Conservation (phyloP, 345 rosid genomes). For the Capsella bursapastoris region DNA sequence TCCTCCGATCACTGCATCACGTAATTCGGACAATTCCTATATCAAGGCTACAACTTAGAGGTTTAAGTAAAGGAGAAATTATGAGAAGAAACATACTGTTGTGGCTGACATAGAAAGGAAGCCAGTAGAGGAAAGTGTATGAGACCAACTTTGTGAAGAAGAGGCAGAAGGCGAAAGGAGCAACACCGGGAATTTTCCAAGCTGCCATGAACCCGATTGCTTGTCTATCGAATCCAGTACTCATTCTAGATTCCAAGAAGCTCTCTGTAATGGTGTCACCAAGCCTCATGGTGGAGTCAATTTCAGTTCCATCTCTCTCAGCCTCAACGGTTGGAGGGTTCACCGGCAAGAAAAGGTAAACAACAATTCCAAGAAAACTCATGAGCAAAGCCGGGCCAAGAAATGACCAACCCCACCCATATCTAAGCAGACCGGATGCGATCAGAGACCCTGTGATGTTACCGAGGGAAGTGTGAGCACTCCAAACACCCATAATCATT, state of each 20-base stretch:
- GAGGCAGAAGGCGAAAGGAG: conserved; percentile 92
- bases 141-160: conserved; percentile 95
- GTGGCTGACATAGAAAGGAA: conserved; percentile 93
- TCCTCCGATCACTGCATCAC: conserved; percentile 83
- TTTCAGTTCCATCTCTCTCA: conserved; percentile 63
- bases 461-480: conserved; percentile 94
- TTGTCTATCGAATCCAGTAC: conserved; percentile 46
- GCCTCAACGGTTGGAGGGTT: conserved; percentile 76
- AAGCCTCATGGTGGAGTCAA: conserved; percentile 55
- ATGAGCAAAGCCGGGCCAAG: conserved; percentile 79
- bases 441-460: conserved; percentile 85
- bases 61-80: not conserved
- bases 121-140: conserved; percentile 98
- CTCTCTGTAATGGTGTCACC: conserved; percentile 66
- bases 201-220: conserved; percentile 91
- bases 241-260: conserved; percentile 52
- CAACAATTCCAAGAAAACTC: conserved; percentile 63
- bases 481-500: conserved; percentile 94
- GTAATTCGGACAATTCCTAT: not conserved
- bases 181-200: conserved; percentile 96
- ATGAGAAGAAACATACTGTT: conserved; percentile 55
- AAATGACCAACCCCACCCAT: conserved; percentile 99
- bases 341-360: conserved; percentile 75
- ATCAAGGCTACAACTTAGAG: not conserved
- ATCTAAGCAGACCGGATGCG: conserved; percentile 70